Conservation (phyloP, 2,329 filamentous ascomycete species). For the Colletotrichum sp. region DNA sequence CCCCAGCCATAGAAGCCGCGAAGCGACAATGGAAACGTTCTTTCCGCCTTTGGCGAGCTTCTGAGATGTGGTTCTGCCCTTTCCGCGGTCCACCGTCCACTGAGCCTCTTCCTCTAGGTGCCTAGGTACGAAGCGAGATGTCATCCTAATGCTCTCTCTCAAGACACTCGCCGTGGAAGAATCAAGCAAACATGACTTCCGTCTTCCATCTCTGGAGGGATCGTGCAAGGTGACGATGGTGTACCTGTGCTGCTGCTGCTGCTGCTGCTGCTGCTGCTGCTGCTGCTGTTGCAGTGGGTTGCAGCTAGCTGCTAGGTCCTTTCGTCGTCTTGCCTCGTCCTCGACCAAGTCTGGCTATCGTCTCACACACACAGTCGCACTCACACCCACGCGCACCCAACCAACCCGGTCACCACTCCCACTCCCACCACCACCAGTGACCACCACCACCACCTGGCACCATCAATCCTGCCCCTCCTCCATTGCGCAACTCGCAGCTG, state of each 20-base stretch:
- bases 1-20: conserved; percentile 4
- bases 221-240: not conserved
- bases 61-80: not conserved
- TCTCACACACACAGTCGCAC: not conserved
- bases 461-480: not conserved
- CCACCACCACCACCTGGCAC: not conserved
- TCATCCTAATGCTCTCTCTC: not conserved
- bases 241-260: not conserved
- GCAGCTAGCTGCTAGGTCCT: not conserved
- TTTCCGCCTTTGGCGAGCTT: conserved; percentile 17
- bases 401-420: not conserved
- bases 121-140: not conserved
- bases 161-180: not conserved
- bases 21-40: conserved; percentile 23
- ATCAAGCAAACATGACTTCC: not conserved
- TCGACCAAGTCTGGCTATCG: not conserved
- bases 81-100: not conserved
- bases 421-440: not conserved
- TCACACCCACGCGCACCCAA: not conserved
- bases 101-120: not conserved
- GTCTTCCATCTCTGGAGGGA: not conserved
- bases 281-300: not conserved
- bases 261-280: too few species aligned
- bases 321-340: not conserved
- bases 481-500: not conserved